Base-by-base conservation (phyloP, 768 basidiomycete genomes). In the Boletus eberwhitei region DNA sequence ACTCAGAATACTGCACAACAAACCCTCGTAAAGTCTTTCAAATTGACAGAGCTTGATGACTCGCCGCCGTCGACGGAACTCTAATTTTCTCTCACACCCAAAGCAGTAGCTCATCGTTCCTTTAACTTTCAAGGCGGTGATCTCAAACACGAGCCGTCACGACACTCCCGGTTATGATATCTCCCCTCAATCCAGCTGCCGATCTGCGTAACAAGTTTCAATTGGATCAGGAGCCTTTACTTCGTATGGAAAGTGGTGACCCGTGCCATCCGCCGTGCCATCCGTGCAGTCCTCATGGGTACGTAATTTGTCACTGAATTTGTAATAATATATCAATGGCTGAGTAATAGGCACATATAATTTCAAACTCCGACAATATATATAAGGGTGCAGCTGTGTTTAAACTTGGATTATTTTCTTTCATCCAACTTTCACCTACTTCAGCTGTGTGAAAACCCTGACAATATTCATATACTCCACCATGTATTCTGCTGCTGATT, bases 311-410 rank as follows among this genome's bases (percentile, higher is more conserved):
- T 29, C 21, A 38, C 8, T 22, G 19, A 16, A 32, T 36, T 53
- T 31, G 31, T 46, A 24, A 50, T 36, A n/a, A 38, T 38, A 29
- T 29, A 29, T 35, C 4, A 24, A 37, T 24, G 2, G 22, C 49
- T 63, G 50, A 64, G 39, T 35, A 45, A 52, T 34, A 51, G 24
- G 11, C 19, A 3, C 1, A 8, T 8, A 4, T n/a, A 14, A 26
- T 48, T 66, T 64, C 1, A 56, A 64, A 50, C 62, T 56, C 64
- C 62, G 64, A 54, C 2, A 0, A 0, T 2, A 8, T 58, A 58
- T 64, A 60, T 60, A 66, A 57, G 1, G 14, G 14, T 38, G 8
- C 1, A 17, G 35, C 37, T 63, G 44, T 24, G 48, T 34, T 0
- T 13, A 8, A 52, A 29, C 24, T n/a, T 11, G 2, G 0, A 37